Conservation (phyloP, 495 filamentous ascomycete species). For the Hyaloscypha variabilis region DNA sequence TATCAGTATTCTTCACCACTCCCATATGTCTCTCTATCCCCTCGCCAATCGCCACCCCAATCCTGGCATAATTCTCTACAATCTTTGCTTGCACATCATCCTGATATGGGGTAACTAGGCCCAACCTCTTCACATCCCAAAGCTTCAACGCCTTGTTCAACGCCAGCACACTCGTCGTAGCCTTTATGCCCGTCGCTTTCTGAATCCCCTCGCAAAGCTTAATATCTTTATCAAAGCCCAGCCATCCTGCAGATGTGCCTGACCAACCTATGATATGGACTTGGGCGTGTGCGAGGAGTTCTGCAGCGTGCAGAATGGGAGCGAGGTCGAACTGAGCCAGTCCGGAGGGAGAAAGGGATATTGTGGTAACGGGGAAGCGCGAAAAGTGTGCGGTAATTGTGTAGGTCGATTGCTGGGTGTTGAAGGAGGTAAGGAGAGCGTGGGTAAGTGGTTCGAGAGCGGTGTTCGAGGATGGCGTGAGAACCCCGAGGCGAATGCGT, state of each 20-base stretch:
- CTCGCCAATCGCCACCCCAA: conserved; percentile 29
- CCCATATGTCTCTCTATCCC: conserved; percentile 29
- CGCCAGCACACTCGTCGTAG: conserved; percentile 32
- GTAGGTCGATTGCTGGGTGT: conserved; percentile 6
- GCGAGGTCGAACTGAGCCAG: conserved; percentile 25
- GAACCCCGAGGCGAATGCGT: conserved; percentile 26
- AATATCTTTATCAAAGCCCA: conserved; percentile 33
- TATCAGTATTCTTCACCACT: conserved; percentile 31
- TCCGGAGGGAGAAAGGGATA: conserved; percentile 20
- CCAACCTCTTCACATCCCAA: conserved; percentile 28
- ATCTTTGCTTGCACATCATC: conserved; percentile 34
- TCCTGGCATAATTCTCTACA: conserved; percentile 29
- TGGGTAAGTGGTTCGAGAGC: conserved; percentile 46
- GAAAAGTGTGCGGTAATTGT: conserved; percentile 29
- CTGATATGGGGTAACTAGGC: conserved; percentile 34
- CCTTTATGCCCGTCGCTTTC: conserved; percentile 29
- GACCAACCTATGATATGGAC: conserved; percentile 35
- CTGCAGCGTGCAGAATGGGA: conserved; percentile 24
- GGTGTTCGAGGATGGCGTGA: conserved; percentile 30
- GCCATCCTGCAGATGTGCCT: conserved; percentile 34
- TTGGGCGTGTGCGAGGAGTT: conserved; percentile 29
- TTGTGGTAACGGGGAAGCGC: conserved; percentile 29
- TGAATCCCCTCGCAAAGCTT: conserved; percentile 31
- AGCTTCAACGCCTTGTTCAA: conserved; percentile 32
- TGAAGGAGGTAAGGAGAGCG: conserved; percentile 37